Base-by-base conservation (phyloP, 257 asterid species). In the Apocynum venetum region DNA sequence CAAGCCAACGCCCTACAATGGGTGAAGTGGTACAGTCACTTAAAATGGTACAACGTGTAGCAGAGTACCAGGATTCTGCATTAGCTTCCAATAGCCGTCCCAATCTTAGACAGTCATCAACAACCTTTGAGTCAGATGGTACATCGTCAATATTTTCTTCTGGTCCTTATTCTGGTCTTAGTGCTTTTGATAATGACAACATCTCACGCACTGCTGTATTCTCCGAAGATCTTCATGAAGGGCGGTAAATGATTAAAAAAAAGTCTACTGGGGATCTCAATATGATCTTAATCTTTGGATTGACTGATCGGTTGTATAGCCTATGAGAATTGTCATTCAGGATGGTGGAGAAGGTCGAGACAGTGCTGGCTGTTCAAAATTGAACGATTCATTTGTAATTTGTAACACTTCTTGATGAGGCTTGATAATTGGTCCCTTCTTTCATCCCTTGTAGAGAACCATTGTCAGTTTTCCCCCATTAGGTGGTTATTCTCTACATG, bases 21-120 rank as follows among this genome's bases (percentile, higher is more conserved):
- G 99, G 99, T 49, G 99, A 93, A 87, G 99, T 95, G 65, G 98
- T 95, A 31, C 99, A 93, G 85, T 95, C 99, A 19, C 92, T 95
- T 20, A 95, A 95, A 85, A 95, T 95, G 99, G 98, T 95, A 77
- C 98, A 93, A 73, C 88, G 92, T 19, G 80, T 82, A 17, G 81
- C 97, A 1, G 97, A 95, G 84, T 86, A 89, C 79, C 93, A 91
- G 36, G 97, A 89, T 79, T 65, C 90, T 67, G 84, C 83, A 0
- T 63, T 80, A 77, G 56, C 89, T 41, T 51, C 94, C 80, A 90
- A 77, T 75, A 52, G 85, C 41, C 86, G 89, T 25, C 90, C 95
- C 78, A 91, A 95, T 84, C 89, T 87, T 74, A 90, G 92, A 84
- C 99, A 93, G 87, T 93, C 98, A 20, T 90, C 97, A 0, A 93